These are phyloP conservation scores for Boletellus ananas DNA, from an alignment of 768 basidiomycete species.

Conservation along the genomic window DNA sequence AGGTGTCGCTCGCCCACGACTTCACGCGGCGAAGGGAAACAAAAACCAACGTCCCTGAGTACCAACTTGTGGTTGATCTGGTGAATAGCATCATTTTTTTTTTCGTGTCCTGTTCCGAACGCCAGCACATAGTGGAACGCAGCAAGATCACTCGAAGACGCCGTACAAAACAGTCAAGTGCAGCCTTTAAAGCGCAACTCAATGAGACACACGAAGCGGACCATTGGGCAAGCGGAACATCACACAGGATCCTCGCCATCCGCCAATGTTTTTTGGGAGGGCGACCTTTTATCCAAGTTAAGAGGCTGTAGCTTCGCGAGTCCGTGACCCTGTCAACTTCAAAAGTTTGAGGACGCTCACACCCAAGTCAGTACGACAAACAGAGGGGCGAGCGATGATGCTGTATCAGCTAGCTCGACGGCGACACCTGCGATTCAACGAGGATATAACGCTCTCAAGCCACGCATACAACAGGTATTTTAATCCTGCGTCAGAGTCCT, in stretches of 20 bases:
- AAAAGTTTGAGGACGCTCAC: background rate
- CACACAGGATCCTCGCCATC: background rate
- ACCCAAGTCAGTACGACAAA: slow-evolving; percentile 48
- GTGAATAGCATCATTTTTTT: slow-evolving; percentile 23
- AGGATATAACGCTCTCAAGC: slow-evolving; percentile 38
- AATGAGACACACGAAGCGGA: background rate
- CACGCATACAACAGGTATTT: slow-evolving; percentile 66
- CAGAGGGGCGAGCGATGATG: slow-evolving; percentile 51
- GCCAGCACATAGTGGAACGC: slow-evolving; percentile 40
- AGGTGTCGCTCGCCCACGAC: slow-evolving; percentile 35
- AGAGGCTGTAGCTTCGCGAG: slow-evolving; percentile 25
- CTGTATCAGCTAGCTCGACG: slow-evolving; percentile 40
- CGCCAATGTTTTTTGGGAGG: background rate
- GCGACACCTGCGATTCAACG: slow-evolving; percentile 33
- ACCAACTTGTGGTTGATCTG: slow-evolving; percentile 39
- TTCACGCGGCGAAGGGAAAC: slow-evolving; percentile 30
- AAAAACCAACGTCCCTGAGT: slow-evolving; percentile 8
- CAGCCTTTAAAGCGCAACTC: background rate
- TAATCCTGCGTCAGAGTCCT: background rate
- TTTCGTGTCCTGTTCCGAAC: background rate
- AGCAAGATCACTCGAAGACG: slow-evolving; percentile 35
- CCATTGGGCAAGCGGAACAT: slow-evolving; percentile 1
- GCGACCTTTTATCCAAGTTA: slow-evolving; percentile 7
- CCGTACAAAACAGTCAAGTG: slow-evolving; percentile 10
- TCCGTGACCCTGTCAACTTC: slow-evolving; percentile 3